Evolutionary conservation across 805 yeast species (phyloP), one percentile per base, ranked within the genome.

Genomic region (Kuraishia hungarica): DNA sequence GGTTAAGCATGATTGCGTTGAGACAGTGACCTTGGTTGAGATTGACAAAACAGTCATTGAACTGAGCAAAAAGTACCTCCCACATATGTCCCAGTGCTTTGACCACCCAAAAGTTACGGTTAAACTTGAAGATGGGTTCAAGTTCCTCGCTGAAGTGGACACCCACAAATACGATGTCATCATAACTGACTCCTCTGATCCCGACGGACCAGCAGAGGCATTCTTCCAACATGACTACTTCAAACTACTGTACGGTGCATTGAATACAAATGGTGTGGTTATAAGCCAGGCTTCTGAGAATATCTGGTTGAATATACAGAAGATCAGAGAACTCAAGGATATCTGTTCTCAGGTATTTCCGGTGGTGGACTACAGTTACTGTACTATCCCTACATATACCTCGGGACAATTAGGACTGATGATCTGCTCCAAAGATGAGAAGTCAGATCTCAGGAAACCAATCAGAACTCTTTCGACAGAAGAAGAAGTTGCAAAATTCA

Each of bases 391-490:
- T 67, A 92, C 98, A 57, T 93, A 93, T 68, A 97, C 99, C 60
- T 85, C 97, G 20, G 99, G 99, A 60, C 96, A 91, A 71, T 87
- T 93, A 66, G 99, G 98, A n/a, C 89, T 94, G 75, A 89, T 93
- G 97, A 92, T 93, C 58, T 92, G 97, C 72, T 80, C 86, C 59
- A 93, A 91, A 76, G 87, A 88, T 67, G 68, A 80, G 17, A 62
- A 71, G 24, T 83, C 85, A 52, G 76, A 86, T 59, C 87, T 93
- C 56, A 77, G 73, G 64, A 76, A 71, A 60, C 97, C 98, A 52
- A 61, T 81, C 59, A 83, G 97, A 71, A 74, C 77, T 35, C 72
- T 87, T 70, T 69, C 82, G 54, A 80, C 75, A 50, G 85, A 79
- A 57, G 80, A 81, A 59, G 96, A 88, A 67, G 72, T 67, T 24